These are phyloP conservation scores for Cornus florida DNA, from an alignment of 148 eudicot species.

Conservation along the genomic window DNA sequence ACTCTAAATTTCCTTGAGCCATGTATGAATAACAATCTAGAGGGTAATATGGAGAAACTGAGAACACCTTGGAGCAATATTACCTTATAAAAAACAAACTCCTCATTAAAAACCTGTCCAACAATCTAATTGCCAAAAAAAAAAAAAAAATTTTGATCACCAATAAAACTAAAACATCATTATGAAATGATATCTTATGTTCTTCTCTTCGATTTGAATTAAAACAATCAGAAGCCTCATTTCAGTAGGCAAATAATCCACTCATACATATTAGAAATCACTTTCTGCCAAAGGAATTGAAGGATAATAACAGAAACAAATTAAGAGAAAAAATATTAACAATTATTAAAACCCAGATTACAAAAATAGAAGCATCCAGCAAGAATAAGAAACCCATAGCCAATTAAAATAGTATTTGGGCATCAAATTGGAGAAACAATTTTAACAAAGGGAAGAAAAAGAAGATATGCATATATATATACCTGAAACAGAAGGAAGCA, in stretches of 20 bases:
- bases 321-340: background rate
- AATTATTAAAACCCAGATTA: background rate
- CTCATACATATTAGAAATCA: background rate
- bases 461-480: background rate
- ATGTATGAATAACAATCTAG: too few relatives aligned
- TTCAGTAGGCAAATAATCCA: background rate
- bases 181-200: background rate
- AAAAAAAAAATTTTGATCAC: too few relatives aligned
- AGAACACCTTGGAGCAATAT: background rate
- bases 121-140: background rate
- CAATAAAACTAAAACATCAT: background rate
- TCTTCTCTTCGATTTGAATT: background rate
- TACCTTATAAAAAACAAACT: background rate
- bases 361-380: background rate
- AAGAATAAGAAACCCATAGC: background rate
- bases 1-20: background rate
- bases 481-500: slow-evolving; percentile 13
- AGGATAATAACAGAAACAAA: slow-evolving; percentile 1
- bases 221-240: background rate
- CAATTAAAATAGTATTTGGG: background rate
- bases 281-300: background rate
- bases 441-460: background rate
- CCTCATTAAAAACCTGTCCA: background rate
- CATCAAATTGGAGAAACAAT: background rate
- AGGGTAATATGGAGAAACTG: background rate